These are phyloP conservation scores for Cicer bijugum DNA, from an alignment of 306 rosid species.

Conservation along the genomic window DNA sequence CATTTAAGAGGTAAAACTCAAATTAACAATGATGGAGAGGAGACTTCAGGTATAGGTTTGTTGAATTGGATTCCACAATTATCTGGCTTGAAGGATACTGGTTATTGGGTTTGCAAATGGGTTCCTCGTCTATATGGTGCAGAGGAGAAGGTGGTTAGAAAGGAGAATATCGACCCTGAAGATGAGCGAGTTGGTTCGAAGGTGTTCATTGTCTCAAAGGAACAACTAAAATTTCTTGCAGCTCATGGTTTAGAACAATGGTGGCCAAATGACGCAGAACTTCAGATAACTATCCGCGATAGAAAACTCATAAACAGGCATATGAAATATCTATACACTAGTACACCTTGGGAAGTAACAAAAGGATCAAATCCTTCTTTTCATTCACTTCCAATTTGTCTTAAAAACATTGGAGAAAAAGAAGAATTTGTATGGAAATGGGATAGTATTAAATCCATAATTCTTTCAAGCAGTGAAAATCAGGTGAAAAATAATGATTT, in stretches of 20 bases:
- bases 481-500: constrained; percentile 39
- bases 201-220: background rate
- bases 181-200: background rate
- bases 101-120: constrained; percentile 18
- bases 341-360: constrained; percentile 37
- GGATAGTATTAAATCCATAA: constrained; percentile 69
- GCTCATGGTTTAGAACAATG: constrained; percentile 37
- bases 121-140: constrained; percentile 32
- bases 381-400: constrained; percentile 62
- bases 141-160: constrained; percentile 14
- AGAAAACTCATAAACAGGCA: constrained; percentile 44
- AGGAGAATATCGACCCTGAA: constrained; percentile 7
- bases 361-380: constrained; percentile 76
- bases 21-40: constrained; percentile 44
- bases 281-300: constrained; percentile 7
- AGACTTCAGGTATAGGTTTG: constrained; percentile 41
- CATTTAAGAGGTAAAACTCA: constrained; percentile 53
- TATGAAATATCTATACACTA: constrained; percentile 53
- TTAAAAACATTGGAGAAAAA: constrained; percentile 61
- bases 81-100: constrained; percentile 36
- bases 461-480: constrained; percentile 54
- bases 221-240: constrained; percentile 34
- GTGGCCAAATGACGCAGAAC: constrained; percentile 39
- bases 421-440: constrained; percentile 60
- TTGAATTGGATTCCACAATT: constrained; percentile 63